Conservation (phyloP, 2,329 filamentous ascomycete genomes). For the Colletotrichum costaricense region DNA sequence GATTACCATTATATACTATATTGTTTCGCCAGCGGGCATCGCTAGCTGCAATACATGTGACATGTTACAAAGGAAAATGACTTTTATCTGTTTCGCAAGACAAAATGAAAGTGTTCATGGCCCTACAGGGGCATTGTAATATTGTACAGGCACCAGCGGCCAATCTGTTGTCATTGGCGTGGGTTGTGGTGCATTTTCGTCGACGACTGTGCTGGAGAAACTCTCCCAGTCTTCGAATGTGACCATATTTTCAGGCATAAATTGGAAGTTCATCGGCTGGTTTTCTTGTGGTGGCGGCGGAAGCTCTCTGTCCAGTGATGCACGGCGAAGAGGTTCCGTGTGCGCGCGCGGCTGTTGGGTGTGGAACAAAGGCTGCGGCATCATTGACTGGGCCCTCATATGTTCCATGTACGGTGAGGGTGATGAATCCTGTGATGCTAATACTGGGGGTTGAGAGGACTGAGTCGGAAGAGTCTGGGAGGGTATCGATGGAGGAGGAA, state of each 20-base stretch:
- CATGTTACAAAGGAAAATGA: slow-evolving; percentile 35
- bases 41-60: slow-evolving; percentile 31
- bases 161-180: slow-evolving; percentile 39
- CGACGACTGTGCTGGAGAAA: slow-evolving; percentile 48
- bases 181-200: slow-evolving; percentile 41
- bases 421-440: slow-evolving; percentile 33
- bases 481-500: slow-evolving; percentile 36
- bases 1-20: slow-evolving; percentile 40
- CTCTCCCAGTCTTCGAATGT: slow-evolving; percentile 55
- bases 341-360: slow-evolving; percentile 23
- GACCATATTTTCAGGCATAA: slow-evolving; percentile 49
- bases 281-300: slow-evolving; percentile 36
- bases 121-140: slow-evolving; percentile 37
- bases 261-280: slow-evolving; percentile 55
- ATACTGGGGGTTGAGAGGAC: slow-evolving; percentile 31
- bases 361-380: slow-evolving; percentile 34
- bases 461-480: slow-evolving; percentile 36
- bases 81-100: slow-evolving; percentile 19
- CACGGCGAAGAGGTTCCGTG: slow-evolving; percentile 30
- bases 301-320: slow-evolving; percentile 36
- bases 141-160: slow-evolving; percentile 41
- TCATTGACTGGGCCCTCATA: slow-evolving; percentile 35
- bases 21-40: slow-evolving; percentile 23
- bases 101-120: slow-evolving; percentile 26
- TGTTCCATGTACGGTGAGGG: slow-evolving; percentile 31